Percentiles rank a stretch among this genome's conserved stretches.
phyloP scores from a whole-genome alignment of 2,329 filamentous ascomycete species.

The Orbilia ellipsospora region DNA sequence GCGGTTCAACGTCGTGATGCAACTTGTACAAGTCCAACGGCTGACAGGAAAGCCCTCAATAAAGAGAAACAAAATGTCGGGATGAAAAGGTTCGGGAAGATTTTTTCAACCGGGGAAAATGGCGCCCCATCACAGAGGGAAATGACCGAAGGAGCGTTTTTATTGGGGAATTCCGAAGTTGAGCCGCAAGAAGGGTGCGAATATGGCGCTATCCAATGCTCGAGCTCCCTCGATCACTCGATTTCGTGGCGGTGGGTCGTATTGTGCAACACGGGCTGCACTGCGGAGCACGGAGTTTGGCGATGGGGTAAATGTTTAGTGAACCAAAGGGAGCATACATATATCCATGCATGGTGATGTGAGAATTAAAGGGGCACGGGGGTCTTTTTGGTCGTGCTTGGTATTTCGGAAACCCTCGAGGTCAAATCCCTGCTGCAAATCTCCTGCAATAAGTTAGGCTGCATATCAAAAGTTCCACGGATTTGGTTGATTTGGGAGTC shows the following conservation, averaged over 20 bases:
- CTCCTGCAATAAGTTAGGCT: conserved; percentile 55
- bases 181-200: conserved; percentile 49
- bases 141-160: conserved; percentile 11
- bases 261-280: conserved; percentile 55
- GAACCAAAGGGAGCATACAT: conserved; percentile 33
- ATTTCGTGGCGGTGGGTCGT: conserved; percentile 49
- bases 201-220: conserved; percentile 23
- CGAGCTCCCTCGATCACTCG: conserved; percentile 32
- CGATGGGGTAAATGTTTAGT: conserved; percentile 56
- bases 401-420: not conserved
- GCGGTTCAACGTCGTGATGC: conserved; percentile 16
- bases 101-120: not conserved
- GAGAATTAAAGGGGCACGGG: conserved; percentile 33
- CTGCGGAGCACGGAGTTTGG: conserved; percentile 54
- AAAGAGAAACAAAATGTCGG: conserved; percentile 18
- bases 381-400: not conserved
- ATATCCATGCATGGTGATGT: conserved; percentile 36
- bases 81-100: conserved; percentile 12
- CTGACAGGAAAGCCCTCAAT: conserved; percentile 29
- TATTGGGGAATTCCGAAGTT: conserved; percentile 56
- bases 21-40: conserved; percentile 4
- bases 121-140: conserved; percentile 1
- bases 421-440: conserved; percentile 54
- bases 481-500: conserved; percentile 34
- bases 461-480: conserved; percentile 53